These are phyloP conservation scores for Torulaspora franciscae DNA, from an alignment of 805 yeast genomes.

Conservation along the genomic window DNA sequence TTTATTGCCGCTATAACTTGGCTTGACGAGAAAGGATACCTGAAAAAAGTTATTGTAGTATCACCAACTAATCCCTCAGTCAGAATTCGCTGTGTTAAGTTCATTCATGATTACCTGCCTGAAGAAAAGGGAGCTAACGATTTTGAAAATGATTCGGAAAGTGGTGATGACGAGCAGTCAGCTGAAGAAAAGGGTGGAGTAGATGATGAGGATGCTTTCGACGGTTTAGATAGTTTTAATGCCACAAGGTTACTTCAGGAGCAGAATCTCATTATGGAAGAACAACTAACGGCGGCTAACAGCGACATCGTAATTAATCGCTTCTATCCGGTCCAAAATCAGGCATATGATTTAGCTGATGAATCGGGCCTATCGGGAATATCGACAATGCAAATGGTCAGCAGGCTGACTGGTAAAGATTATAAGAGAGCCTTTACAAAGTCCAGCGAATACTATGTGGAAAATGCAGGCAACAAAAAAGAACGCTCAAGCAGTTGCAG, in stretches of 20 bases:
- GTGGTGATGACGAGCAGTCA: slow-evolving; percentile 26
- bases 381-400: slow-evolving; percentile 52
- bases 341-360: slow-evolving; percentile 49
- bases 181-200: slow-evolving; percentile 30
- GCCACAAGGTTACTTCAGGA: slow-evolving; percentile 29
- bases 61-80: slow-evolving; percentile 44
- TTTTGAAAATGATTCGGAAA: slow-evolving; percentile 24
- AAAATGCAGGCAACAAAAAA: slow-evolving; percentile 35
- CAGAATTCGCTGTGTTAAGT: slow-evolving; percentile 45
- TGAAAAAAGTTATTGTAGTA: slow-evolving; percentile 50
- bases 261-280: slow-evolving; percentile 26
- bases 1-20: slow-evolving; percentile 46
- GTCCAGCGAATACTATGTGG: slow-evolving; percentile 46
- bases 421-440: slow-evolving; percentile 50
- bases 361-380: slow-evolving; percentile 47
- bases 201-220: slow-evolving; percentile 34
- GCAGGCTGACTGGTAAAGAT: slow-evolving; percentile 48
- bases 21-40: slow-evolving; percentile 42
- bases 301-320: slow-evolving; percentile 39
- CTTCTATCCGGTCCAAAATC: slow-evolving; percentile 60
- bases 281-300: slow-evolving; percentile 9
- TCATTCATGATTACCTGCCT: slow-evolving; percentile 39
- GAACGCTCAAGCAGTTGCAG: slow-evolving; percentile 32
- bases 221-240: slow-evolving; percentile 29
- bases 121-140: slow-evolving; percentile 26